These are phyloP conservation scores for Coelastrella sp. DNA, from an alignment of 139 green algal species.

Conservation along the genomic window DNA sequence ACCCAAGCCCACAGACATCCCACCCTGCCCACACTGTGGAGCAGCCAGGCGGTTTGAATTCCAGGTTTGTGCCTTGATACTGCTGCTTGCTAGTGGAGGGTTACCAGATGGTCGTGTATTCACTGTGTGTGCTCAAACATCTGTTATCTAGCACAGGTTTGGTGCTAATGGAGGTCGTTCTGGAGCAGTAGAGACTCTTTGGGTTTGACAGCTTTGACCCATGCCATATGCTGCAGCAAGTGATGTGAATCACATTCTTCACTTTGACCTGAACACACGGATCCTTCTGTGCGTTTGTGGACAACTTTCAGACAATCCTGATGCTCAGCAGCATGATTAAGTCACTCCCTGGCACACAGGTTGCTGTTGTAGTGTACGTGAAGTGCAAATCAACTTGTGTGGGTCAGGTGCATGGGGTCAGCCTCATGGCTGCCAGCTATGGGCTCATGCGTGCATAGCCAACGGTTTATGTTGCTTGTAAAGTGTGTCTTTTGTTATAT, in stretches of 20 bases:
- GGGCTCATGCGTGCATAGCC: no score
- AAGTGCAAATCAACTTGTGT: no score
- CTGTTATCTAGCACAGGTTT: no score
- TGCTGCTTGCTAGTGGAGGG: neutral
- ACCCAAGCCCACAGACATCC: slow-evolving; percentile 61
- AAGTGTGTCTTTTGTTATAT: no score
- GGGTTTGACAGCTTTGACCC: neutral
- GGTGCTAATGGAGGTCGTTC: neutral
- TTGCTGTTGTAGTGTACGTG: no score
- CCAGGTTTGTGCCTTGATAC: slow-evolving; percentile 60
- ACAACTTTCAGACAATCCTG: slow-evolving; percentile 33
- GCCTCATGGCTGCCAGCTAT: no score
- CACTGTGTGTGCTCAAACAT: no score
- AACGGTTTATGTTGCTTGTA: no score
- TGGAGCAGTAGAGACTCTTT: neutral
- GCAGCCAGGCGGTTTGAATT: slow-evolving; percentile 79
- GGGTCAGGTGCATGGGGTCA: no score
- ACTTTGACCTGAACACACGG: slow-evolving; percentile 58
- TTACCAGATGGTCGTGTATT: no score
- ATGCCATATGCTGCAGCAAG: neutral
- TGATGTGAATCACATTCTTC: slow-evolving; percentile 50
- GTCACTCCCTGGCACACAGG: no score
- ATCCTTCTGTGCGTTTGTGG: slow-evolving; percentile 18
- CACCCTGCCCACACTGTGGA: slow-evolving; percentile 74
- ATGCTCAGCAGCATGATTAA: slow-evolving; percentile 4